Conservation (phyloP, 1,284 basidiomycete genomes). For the Leccinum ponderosum region DNA sequence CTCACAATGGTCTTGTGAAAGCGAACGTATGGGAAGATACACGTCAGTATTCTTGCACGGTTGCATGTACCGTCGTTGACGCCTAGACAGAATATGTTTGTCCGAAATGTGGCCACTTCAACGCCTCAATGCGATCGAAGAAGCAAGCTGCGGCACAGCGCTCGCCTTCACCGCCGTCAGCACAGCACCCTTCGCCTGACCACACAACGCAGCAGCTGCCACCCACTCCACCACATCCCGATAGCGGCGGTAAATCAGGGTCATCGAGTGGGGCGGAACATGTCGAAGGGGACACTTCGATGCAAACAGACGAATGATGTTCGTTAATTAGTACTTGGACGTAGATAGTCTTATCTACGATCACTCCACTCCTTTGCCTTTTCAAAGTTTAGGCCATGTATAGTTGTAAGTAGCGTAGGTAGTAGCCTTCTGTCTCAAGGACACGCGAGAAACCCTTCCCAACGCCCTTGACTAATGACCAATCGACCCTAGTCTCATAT, state of each 20-base stretch:
- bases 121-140: constrained; percentile 52
- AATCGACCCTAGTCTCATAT: background rate
- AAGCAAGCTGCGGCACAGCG: constrained; percentile 24
- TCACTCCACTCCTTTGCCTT: background rate
- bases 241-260: constrained; percentile 1
- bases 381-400: background rate
- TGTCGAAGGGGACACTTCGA: constrained; percentile 8
- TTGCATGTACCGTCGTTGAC: constrained; percentile 3
- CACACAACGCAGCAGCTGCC: constrained; percentile 8
- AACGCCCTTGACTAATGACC: background rate
- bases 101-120: constrained; percentile 75
- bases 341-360: background rate
- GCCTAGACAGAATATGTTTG: constrained; percentile 65
- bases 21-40: constrained; percentile 89
- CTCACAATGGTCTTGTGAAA: constrained; percentile 92
- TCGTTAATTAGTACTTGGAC: background rate
- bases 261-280: background rate
- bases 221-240: background rate
- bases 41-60: constrained; percentile 58
- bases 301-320: background rate
- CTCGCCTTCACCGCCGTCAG: constrained; percentile 29
- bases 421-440: background rate
- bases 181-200: constrained; percentile 9
- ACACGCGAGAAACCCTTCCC: background rate
- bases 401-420: background rate